Conservation (phyloP, 192 early-diverging fungal species). For the Dispira simplex region DNA sequence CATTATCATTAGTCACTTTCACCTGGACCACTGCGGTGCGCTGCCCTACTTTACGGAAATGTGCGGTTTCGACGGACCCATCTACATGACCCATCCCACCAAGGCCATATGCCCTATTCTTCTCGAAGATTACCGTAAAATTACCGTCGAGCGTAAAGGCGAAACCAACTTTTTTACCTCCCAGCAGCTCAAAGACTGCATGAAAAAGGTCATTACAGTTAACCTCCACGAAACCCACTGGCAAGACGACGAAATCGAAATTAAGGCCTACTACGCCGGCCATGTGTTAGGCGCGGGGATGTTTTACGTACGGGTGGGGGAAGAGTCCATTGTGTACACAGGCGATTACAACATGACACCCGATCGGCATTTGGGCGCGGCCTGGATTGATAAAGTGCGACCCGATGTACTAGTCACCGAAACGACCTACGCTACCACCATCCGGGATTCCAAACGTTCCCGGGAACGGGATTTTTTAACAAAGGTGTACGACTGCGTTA, state of each 20-base stretch:
- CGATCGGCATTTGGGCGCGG: slow-evolving; percentile 81
- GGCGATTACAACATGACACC: slow-evolving; percentile 88
- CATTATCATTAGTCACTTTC: slow-evolving; percentile 93
- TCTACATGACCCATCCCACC: slow-evolving; percentile 97
- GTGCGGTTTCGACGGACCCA: slow-evolving; percentile 86
- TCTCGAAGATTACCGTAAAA: slow-evolving; percentile 88
- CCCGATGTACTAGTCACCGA: slow-evolving; percentile 95
- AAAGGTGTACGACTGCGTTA: slow-evolving; percentile 69
- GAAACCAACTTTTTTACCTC: slow-evolving; percentile 83
- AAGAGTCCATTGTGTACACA: slow-evolving; percentile 69
- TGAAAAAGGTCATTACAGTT: slow-evolving; percentile 85
- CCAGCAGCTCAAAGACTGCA: slow-evolving; percentile 79
- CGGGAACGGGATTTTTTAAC: slow-evolving; percentile 87
- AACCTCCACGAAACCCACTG: slow-evolving; percentile 73
- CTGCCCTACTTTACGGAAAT: slow-evolving; percentile 92
- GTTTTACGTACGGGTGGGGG: slow-evolving; percentile 70
- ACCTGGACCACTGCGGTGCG: slow-evolving; percentile 97
- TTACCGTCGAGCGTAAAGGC: slow-evolving; percentile 75
- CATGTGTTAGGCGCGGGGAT: slow-evolving; percentile 97
- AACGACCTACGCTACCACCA: slow-evolving; percentile 92
- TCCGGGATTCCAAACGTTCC: slow-evolving; percentile 82
- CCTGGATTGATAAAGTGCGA: slow-evolving; percentile 87
- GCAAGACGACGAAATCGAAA: slow-evolving; percentile 70
- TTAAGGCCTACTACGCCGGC: slow-evolving; percentile 88
- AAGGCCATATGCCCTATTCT: slow-evolving; percentile 89